phyloP scores from a whole-genome alignment of 2,329 filamentous ascomycete genomes.

The Phialemoniopsis sp. region DNA sequence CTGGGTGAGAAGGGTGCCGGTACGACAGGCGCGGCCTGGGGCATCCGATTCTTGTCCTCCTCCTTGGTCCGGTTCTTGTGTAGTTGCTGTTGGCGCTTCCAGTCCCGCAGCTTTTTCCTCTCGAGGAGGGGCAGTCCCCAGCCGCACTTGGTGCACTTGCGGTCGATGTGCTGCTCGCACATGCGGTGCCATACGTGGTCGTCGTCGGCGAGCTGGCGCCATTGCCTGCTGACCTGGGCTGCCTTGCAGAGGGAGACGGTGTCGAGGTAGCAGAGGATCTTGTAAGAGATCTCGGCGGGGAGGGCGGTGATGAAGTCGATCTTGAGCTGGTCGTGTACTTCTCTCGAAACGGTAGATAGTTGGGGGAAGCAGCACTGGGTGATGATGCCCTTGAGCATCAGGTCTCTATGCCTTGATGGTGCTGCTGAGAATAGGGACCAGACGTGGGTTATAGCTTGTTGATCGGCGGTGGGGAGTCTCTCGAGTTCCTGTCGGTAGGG shows the following conservation, averaged over 20 bases:
- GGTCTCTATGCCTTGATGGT: conserved; percentile 85
- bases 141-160: conserved; percentile 91
- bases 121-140: conserved; percentile 92
- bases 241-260: conserved; percentile 94
- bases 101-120: conserved; percentile 79
- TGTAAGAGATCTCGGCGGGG: conserved; percentile 86
- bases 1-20: conserved; percentile 17
- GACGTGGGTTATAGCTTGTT: conserved; percentile 93
- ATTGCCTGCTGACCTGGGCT: conserved; percentile 85
- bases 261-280: conserved; percentile 89
- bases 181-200: conserved; percentile 97
- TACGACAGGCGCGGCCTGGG: conserved; percentile 18
- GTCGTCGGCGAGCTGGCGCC: conserved; percentile 89
- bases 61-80: conserved; percentile 27
- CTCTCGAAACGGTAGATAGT: conserved; percentile 84
- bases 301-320: conserved; percentile 93
- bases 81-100: conserved; percentile 79
- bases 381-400: conserved; percentile 95
- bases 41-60: conserved; percentile 14
- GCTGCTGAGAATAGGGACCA: conserved; percentile 98
- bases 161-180: conserved; percentile 95
- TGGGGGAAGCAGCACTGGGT: conserved; percentile 98
- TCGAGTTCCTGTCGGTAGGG: conserved; percentile 63
- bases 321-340: conserved; percentile 89
- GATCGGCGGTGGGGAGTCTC: conserved; percentile 75